Base-by-base conservation (phyloP, 1,284 basidiomycete genomes). In the Trichosporon inkin region DNA sequence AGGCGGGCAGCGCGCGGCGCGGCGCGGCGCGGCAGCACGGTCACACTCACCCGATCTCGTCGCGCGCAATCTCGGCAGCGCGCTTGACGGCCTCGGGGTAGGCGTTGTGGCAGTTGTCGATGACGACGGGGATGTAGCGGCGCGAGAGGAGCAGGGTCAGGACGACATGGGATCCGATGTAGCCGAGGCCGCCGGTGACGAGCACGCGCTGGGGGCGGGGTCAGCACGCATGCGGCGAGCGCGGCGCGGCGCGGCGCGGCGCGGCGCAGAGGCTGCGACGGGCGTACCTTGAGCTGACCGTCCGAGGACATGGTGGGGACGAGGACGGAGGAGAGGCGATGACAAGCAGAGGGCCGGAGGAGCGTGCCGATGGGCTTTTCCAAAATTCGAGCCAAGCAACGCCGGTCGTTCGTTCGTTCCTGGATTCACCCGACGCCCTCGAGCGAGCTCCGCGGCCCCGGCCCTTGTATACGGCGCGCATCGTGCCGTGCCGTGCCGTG, bases 101-200 rank as follows among this genome's bases (percentile, higher is more conserved):
- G 1, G 93, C 92, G 77, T 98, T 98, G 80, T 93, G 88, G 80
- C 88, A 83, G 81, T 95, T 95, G 81, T 95, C 92, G 68, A 95
- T 83, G n/a, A 90, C 88, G 69, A 94, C 84, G 66, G 96, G 91
- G 73, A 89, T 90, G 83, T 90, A 97, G 66, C 86, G 84, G 62
- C 89, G 84, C 19, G 93, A 94, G 71, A 90, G 84, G 68, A 95
- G 88, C 35, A 96, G 82, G 56, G 85, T 83, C 68, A 89, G 88
- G 65, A 94, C 86, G 71, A 96, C 88, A 79, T 98, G 94, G 44
- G 92, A 93, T 72, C 92, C 93, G 87, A 80, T 78, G 66, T 74
- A 77, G 41, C 75, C 75, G 32, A 77, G 62, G 38, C 75, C 75
- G 53, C 78, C 78, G 22, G 78, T 79, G 34, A 79, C 77, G 52